Conservation (phyloP, 192 early-diverging fungal species). For the Fimicolochytrium jonesii region DNA sequence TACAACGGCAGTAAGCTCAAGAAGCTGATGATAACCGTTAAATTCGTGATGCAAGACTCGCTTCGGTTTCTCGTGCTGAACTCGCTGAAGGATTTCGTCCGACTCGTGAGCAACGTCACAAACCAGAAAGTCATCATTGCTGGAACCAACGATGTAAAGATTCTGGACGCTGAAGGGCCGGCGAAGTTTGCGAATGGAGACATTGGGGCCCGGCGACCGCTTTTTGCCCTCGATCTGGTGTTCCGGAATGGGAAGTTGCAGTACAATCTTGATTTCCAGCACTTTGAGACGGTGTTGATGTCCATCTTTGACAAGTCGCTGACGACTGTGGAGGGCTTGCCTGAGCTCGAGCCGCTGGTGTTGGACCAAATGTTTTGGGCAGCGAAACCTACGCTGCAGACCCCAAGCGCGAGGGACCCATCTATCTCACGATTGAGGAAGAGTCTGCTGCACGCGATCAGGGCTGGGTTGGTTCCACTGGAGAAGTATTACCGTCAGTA, state of each 20-base stretch:
- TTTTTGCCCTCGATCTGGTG: conserved; percentile 53
- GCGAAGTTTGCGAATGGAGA: not conserved
- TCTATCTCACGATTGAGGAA: conserved; percentile 31
- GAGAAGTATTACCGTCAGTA: conserved; percentile 46
- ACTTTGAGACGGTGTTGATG: conserved; percentile 43
- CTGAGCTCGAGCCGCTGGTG: conserved; percentile 55
- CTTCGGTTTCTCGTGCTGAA: conserved; percentile 51
- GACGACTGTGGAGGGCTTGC: conserved; percentile 44
- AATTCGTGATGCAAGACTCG: conserved; percentile 64
- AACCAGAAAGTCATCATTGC: conserved; percentile 42
- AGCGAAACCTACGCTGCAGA: conserved; percentile 48
- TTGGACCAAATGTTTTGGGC: conserved; percentile 64
- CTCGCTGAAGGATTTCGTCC: conserved; percentile 49
- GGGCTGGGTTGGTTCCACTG: conserved; percentile 37
- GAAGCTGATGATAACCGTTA: conserved; percentile 58
- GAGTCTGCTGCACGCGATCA: conserved; percentile 25
- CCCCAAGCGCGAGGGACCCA: conserved; percentile 40
- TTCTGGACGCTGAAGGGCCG: conserved; percentile 26
- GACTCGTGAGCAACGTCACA: conserved; percentile 39
- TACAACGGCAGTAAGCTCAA: conserved; percentile 55
- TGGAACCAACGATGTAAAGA: conserved; percentile 56
- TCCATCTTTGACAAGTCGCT: conserved; percentile 53
- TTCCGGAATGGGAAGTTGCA: conserved; percentile 45
- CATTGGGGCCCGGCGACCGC: conserved; percentile 30
- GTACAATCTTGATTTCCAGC: conserved; percentile 47